Evolutionary conservation across 2,329 filamentous ascomycete genomes (phyloP), one percentile per base, ranked within the genome.

Genomic region (Diaporthe aspalathi): DNA sequence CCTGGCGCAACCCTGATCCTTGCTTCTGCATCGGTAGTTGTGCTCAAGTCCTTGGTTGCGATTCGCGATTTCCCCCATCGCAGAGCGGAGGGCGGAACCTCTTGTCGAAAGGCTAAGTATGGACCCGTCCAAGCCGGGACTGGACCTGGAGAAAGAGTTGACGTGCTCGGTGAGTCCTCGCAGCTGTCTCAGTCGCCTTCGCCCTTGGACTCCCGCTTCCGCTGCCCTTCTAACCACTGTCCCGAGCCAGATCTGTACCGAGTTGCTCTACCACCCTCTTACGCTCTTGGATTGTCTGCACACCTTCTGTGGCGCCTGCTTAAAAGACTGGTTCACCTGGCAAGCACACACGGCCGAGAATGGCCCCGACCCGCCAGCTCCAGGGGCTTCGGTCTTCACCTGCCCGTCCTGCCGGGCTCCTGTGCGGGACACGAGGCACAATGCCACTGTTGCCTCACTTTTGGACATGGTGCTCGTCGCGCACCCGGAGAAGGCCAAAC

Each of bases 251-350:
- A 99, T 99, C 78, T 99, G 96, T 86, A 97, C 95, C 76, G 96
- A 98, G 81, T 89, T 97, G 75, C 90, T 97, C 74, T 97, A 94
- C 83, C 93, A 97, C 81, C 94, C 95, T 43, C 88, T 97, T 74
- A 97, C 94, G 35, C 90, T 97, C 63, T 93, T 97, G 81, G 94
- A 97, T 84, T 97, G 94, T 80, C 89, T 97, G 54, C 94, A 97
- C 83, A 98, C 95, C 56, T 99, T 97, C 82, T 99, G 96, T 84
- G 96, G 95, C 74, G 93, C 93, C 49, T 99, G 96, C 79, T 82
- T 98, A 72, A 97, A 97, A 81, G 94, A 97, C 84, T 99, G 96
- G 96, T 99, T 98, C 80, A 85, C 86, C 74, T 96, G 91, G 81
- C 94, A 97, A 80, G 91, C 91, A 47, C 84, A 86, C 38, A 85